Evolutionary conservation across 164 flowering plant genomes (phyloP).

Genomic region (Tetrastigma voinierianum): DNA sequence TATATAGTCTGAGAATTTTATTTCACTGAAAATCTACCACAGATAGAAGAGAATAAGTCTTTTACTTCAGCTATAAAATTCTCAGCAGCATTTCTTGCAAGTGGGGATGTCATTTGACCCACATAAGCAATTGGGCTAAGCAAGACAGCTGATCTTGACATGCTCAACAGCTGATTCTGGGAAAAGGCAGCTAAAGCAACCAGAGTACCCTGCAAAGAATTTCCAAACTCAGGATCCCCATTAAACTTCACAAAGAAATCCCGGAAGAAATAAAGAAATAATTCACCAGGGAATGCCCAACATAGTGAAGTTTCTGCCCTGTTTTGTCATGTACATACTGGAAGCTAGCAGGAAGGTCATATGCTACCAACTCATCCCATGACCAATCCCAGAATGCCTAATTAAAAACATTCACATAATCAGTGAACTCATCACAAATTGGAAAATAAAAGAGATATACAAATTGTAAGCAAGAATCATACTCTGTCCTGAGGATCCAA

Average conservation of each 20-base stretch:
- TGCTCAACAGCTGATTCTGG: conserved; percentile 34
- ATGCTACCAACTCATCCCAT: conserved; percentile 77
- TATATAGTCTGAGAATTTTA: not conserved
- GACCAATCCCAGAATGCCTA: conserved; percentile 91
- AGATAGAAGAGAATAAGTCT: not conserved
- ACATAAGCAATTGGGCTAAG: conserved; percentile 77
- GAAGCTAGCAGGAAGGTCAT: conserved; percentile 67
- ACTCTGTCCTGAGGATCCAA: conserved; percentile 51
- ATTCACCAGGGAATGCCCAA: conserved; percentile 84
- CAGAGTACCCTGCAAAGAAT: conserved; percentile 61
- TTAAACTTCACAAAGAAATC: not conserved
- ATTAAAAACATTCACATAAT: not conserved
- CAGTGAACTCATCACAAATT: not conserved
- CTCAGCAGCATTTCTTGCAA: conserved; percentile 52
- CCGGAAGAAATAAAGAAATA: not conserved
- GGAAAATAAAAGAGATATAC: not conserved
- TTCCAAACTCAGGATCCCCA: not conserved
- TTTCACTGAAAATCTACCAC: not conserved
- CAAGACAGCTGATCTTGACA: conserved; percentile 64
- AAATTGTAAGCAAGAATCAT: not conserved
- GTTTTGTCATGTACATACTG: conserved; percentile 54
- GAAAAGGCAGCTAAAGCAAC: conserved; percentile 68
- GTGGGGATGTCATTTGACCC: conserved; percentile 48
- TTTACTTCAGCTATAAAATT: conserved; percentile 54
- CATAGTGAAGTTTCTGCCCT: conserved; percentile 67